phyloP scores from a whole-genome alignment of 2,329 filamentous ascomycete species.

The Scedosporium apiospermum region DNA sequence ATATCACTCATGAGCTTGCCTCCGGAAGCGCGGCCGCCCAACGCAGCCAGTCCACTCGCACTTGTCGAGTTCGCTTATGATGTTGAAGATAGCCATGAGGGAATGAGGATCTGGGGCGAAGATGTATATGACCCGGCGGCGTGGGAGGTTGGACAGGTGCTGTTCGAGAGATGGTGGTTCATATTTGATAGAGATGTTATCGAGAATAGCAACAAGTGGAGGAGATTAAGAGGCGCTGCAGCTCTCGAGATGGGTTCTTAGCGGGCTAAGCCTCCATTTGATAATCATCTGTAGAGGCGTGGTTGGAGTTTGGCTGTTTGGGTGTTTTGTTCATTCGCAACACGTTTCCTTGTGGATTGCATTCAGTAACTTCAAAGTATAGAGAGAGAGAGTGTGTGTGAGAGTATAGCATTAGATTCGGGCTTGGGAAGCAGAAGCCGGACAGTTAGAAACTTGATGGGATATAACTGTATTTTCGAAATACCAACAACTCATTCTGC shows the following conservation, averaged over 20 bases:
- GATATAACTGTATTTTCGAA: too few relatives aligned
- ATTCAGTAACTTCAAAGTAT: too few relatives aligned
- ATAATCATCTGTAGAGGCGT: not conserved
- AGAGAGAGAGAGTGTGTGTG: too few relatives aligned
- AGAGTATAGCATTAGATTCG: too few relatives aligned
- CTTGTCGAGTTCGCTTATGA: slow-evolving; percentile 46
- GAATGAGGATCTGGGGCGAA: slow-evolving; percentile 36
- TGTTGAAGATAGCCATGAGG: slow-evolving; percentile 44
- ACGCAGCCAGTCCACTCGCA: slow-evolving; percentile 34
- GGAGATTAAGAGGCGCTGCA: slow-evolving; percentile 34
- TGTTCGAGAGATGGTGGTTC: slow-evolving; percentile 54
- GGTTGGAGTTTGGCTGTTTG: not conserved
- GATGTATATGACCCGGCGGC: slow-evolving; percentile 37
- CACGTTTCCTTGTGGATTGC: too few relatives aligned
- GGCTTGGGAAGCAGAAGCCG: too few relatives aligned
- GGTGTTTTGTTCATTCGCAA: too few relatives aligned
- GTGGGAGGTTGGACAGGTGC: slow-evolving; percentile 50
- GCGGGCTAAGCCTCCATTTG: not conserved
- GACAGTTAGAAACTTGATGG: too few relatives aligned
- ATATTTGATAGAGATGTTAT: slow-evolving; percentile 44
- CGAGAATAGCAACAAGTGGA: slow-evolving; percentile 42
- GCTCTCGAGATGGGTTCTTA: slow-evolving; percentile 12
- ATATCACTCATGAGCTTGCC: slow-evolving; percentile 43
- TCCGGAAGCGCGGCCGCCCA: slow-evolving; percentile 33
- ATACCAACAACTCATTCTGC: too few relatives aligned